A percentile compares a stretch with the other conserved stretches of the same genome.
phyloP scores from a whole-genome alignment of 2,329 filamentous ascomycete genomes.

The Colletotrichum paranaense region DNA sequence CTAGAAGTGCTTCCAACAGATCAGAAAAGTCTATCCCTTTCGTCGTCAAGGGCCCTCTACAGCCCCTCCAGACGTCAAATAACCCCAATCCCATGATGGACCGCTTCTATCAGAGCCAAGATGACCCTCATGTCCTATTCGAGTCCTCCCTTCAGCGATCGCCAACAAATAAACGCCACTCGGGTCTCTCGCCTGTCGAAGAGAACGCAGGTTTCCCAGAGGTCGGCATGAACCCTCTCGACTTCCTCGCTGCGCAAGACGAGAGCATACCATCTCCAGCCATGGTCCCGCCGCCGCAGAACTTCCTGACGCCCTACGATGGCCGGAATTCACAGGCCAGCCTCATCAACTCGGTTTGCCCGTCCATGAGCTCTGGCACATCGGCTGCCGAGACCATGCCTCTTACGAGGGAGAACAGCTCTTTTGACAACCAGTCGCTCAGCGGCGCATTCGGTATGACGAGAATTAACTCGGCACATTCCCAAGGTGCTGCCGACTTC shows the following conservation, averaged over 20 bases:
- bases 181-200: conserved; percentile 48
- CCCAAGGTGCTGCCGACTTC: conserved; percentile 41
- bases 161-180: conserved; percentile 41
- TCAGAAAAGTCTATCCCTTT: conserved; percentile 55
- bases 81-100: conserved; percentile 41
- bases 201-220: conserved; percentile 44
- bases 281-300: conserved; percentile 37
- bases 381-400: conserved; percentile 52
- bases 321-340: conserved; percentile 36
- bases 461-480: conserved; percentile 51
- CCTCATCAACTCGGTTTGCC: conserved; percentile 50
- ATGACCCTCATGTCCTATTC: conserved; percentile 43
- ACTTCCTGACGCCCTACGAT: conserved; percentile 39
- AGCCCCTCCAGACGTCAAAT: conserved; percentile 42
- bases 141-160: conserved; percentile 40
- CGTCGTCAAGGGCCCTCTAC: conserved; percentile 47
- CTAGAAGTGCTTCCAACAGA: conserved; percentile 54
- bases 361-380: conserved; percentile 56
- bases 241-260: conserved; percentile 49
- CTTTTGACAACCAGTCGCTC: conserved; percentile 44
- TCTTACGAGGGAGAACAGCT: conserved; percentile 57
- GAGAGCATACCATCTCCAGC: conserved; percentile 42
- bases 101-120: conserved; percentile 45
- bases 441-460: conserved; percentile 48
- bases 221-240: conserved; percentile 51